Conservation (phyloP, 257 asterid species). For the Primulina eburnea region DNA sequence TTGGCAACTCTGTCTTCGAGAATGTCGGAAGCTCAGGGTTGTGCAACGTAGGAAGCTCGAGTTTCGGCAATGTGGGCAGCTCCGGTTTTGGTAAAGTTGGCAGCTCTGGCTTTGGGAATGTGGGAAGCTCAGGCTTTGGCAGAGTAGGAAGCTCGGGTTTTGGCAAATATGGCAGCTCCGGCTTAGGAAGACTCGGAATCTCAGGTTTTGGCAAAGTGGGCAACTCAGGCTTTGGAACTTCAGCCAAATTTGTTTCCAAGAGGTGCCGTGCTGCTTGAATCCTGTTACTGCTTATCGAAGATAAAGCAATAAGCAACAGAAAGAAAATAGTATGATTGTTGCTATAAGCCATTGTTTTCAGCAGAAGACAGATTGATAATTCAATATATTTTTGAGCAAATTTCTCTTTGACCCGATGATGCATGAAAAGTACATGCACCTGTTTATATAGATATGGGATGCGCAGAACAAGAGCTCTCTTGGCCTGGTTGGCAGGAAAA, state of each 20-base stretch:
- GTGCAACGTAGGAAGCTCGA: neutral
- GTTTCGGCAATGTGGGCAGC: neutral
- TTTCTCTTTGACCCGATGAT: neutral
- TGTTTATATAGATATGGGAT: neutral
- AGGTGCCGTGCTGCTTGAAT: neutral
- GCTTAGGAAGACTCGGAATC: conserved; percentile 30
- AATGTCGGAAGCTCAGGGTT: conserved; percentile 16
- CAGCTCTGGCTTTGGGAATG: neutral
- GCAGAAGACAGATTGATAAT: neutral
- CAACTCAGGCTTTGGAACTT: conserved; percentile 3
- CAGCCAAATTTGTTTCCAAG: neutral
- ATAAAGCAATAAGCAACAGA: neutral
- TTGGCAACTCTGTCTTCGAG: conserved; percentile 3
- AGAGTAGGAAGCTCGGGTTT: conserved; percentile 10
- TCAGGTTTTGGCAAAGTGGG: conserved; percentile 33
- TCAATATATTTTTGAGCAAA: neutral
- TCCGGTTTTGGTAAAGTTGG: conserved; percentile 25
- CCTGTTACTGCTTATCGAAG: neutral
- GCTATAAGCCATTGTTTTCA: neutral
- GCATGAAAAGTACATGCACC: neutral
- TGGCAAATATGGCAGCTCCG: conserved; percentile 24
- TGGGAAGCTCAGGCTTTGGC: conserved; percentile 1
- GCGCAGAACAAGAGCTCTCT: neutral
- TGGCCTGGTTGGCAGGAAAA: neutral
- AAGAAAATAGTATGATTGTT: too few relatives aligned